A percentile compares a stretch with the other conserved stretches of the same genome.
phyloP scores from a whole-genome alignment of 75 land plant species.

The Isoetes taiwanensis region DNA sequence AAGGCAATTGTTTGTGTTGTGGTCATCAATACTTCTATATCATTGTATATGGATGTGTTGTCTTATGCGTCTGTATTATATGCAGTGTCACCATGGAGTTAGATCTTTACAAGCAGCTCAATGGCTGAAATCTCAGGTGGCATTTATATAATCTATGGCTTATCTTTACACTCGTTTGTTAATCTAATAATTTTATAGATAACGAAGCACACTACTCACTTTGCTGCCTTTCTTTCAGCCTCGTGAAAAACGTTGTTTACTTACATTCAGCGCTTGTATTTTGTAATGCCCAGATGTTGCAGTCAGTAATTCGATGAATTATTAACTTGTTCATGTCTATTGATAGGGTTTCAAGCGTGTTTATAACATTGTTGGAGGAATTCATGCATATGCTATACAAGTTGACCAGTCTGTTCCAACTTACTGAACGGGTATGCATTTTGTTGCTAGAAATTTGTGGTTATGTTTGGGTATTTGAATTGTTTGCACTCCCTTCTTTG shows the following conservation, averaged over 20 bases:
- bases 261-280: background rate
- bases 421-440: no score
- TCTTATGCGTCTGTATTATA: background rate
- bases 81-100: conserved; percentile 98
- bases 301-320: background rate
- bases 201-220: background rate
- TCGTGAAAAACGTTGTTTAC: background rate
- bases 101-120: conserved; percentile 82
- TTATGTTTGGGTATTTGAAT: no score
- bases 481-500: no score
- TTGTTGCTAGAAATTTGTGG: no score
- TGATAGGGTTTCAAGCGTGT: conserved; percentile 76
- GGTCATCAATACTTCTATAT: background rate
- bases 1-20: background rate
- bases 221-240: background rate
- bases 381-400: conserved; percentile 75
- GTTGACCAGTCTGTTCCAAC: conserved; percentile 71
- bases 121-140: conserved; percentile 93
- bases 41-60: background rate
- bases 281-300: background rate
- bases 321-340: background rate
- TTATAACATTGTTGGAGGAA: conserved; percentile 87
- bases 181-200: background rate
- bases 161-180: background rate
- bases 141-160: background rate